Base-by-base conservation (phyloP, 2,329 filamentous ascomycete species). In the Neopestalotiopsis rosae region DNA sequence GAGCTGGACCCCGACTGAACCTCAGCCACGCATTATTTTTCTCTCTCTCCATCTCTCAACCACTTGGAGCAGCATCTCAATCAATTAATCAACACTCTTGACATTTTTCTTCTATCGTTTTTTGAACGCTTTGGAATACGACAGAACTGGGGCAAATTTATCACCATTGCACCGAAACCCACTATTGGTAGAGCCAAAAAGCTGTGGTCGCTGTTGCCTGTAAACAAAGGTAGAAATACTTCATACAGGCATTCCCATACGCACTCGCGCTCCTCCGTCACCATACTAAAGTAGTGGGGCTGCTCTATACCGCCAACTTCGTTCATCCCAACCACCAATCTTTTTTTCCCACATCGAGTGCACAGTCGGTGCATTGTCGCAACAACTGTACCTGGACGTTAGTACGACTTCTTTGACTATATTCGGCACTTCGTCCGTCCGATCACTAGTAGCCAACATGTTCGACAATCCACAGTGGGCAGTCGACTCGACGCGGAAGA, bases 401-500 rank as follows among this genome's bases (percentile, higher is more conserved):
- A 2, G 13, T n/a, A 52, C n/a, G 6, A 52, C 17, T n/a, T 5
- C 14, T 14, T 42, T 17, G 20, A 63, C 10, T 24, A 10, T 38
- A 28, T 6, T 5, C 32, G 30, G 34, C 38, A 40, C 30, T 13
- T 24, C 56, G 24, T 28, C 13, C 52, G 58, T 28, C 5, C 52
- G 58, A 6, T 38, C 12, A n/a, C 45, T 45, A 40, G 12, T 38
- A 28, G 66, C 30, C 57, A 70, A 52, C 56, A 76, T 75, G 75
- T 71, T 74, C 45, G 69, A 70, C 14, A 65, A 70, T 28, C 62
- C 65, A 49, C 72, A 72, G 28, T 73, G 71, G 71, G 63, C 67
- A 68, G 65, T 67, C 34, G 74, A 76, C 61, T 59, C 69, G 28
- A 65, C 72, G 58, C 74, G 76, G 38, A 79, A 79, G 72, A 75